Evolutionary conservation across 768 basidiomycete genomes (phyloP).

Genomic region (Pulveroboletus ravenelii): DNA sequence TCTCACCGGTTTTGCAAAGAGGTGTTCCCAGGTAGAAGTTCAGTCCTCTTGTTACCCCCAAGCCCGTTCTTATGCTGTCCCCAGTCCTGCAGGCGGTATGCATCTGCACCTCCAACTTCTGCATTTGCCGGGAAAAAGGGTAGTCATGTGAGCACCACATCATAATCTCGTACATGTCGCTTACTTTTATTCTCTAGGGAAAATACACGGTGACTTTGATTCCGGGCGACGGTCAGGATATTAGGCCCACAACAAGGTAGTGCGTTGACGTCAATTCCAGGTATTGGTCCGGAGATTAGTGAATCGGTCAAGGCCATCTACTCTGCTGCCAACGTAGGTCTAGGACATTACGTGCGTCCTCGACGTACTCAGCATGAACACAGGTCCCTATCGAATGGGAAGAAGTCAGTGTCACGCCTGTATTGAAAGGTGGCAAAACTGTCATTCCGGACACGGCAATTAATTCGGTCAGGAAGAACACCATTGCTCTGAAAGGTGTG

Average conservation of each 20-base stretch:
- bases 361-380: conserved; percentile 9
- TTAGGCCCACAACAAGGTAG: conserved; percentile 8
- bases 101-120: conserved; percentile 74
- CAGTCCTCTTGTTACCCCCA: background rate
- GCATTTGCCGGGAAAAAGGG: conserved; percentile 89
- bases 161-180: background rate
- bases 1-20: conserved; percentile 51
- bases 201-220: conserved; percentile 96
- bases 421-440: conserved; percentile 92
- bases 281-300: conserved; percentile 98
- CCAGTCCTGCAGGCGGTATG: conserved; percentile 59
- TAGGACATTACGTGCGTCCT: conserved; percentile 1
- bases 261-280: conserved; percentile 38
- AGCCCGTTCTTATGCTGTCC: conserved; percentile 13
- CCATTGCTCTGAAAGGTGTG: conserved; percentile 93
- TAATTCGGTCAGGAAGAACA: conserved; percentile 90
- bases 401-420: conserved; percentile 94
- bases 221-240: conserved; percentile 81
- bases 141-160: conserved; percentile 57
- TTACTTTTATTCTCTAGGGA: conserved; percentile 49
- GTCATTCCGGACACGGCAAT: conserved; percentile 94
- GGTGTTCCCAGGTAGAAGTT: conserved; percentile 43
- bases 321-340: conserved; percentile 69
- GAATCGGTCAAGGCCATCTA: conserved; percentile 95
- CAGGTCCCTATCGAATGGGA: conserved; percentile 99